phyloP scores from a whole-genome alignment of 108 stramenopile genomes.

The Fragilariopsis cylindrus region DNA sequence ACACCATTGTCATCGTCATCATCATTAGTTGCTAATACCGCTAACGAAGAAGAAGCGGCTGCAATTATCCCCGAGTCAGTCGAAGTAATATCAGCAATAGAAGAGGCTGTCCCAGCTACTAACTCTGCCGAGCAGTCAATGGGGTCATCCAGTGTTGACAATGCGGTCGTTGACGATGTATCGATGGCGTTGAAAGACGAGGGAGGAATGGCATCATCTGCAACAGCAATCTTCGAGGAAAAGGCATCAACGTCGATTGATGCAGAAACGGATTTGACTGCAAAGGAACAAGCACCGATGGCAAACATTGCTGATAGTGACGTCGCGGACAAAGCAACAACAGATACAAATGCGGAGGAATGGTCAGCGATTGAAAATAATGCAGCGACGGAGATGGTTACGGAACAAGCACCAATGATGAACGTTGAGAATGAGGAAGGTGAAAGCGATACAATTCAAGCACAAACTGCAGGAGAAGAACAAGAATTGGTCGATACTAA shows the following conservation, averaged over 20 bases:
- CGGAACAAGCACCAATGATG: not conserved
- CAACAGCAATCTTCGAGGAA: not conserved
- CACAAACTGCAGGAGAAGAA: conserved; percentile 1
- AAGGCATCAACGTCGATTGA: not conserved
- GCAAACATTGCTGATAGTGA: not conserved
- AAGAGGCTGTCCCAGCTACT: not conserved
- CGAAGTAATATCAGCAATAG: not conserved
- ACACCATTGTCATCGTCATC: not conserved
- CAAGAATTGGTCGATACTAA: conserved; percentile 12
- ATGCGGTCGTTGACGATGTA: not conserved
- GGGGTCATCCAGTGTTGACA: not conserved
- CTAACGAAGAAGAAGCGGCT: not conserved
- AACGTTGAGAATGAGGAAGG: not conserved
- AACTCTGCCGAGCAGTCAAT: not conserved
- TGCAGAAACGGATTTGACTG: not conserved
- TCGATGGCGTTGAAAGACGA: not conserved
- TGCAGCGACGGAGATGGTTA: not conserved
- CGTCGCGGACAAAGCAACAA: not conserved
- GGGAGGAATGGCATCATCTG: not conserved
- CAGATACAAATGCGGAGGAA: not conserved
- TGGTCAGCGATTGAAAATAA: not conserved
- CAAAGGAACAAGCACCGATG: not conserved
- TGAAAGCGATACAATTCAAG: not conserved
- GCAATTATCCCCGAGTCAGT: not conserved
- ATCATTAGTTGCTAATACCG: not conserved